A percentile compares a stretch with the other conserved stretches of the same genome.
Conservation (phyloP, 148 eudicot species). For the Rhododendron henanense region DNA sequence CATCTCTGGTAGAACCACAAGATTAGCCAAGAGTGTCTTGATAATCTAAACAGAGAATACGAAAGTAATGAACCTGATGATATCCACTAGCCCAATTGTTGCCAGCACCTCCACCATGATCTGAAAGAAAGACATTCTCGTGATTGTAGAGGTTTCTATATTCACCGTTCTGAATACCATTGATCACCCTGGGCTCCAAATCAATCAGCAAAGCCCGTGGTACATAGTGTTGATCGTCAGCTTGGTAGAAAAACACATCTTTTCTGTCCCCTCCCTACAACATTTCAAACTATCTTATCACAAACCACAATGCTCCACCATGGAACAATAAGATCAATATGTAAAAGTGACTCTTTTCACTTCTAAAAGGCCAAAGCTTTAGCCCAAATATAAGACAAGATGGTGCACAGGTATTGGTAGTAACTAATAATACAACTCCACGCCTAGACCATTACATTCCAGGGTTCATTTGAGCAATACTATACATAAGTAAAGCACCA, state of each 20-base stretch:
- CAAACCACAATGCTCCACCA: background rate
- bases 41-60: background rate
- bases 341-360: background rate
- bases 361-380: background rate
- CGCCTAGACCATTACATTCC: background rate
- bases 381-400: background rate
- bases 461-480: background rate
- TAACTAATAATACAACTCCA: background rate
- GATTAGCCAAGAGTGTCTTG: background rate
- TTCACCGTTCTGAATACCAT: constrained; percentile 92
- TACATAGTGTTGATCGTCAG: constrained; percentile 94
- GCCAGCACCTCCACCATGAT: constrained; percentile 99
- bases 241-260: constrained; percentile 99
- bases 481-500: background rate
- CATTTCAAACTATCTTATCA: constrained; percentile 15
- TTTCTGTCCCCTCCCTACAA: constrained; percentile 97
- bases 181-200: constrained; percentile 96
- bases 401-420: background rate
- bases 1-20: background rate
- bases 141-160: constrained; percentile 93
- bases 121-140: constrained; percentile 76
- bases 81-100: constrained; percentile 99
- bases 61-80: constrained; percentile 63
- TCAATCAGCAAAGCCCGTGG: constrained; percentile 96
- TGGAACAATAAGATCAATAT: background rate